Conservation (phyloP, 257 asterid species). For the Jacaranda mimosifolia region DNA sequence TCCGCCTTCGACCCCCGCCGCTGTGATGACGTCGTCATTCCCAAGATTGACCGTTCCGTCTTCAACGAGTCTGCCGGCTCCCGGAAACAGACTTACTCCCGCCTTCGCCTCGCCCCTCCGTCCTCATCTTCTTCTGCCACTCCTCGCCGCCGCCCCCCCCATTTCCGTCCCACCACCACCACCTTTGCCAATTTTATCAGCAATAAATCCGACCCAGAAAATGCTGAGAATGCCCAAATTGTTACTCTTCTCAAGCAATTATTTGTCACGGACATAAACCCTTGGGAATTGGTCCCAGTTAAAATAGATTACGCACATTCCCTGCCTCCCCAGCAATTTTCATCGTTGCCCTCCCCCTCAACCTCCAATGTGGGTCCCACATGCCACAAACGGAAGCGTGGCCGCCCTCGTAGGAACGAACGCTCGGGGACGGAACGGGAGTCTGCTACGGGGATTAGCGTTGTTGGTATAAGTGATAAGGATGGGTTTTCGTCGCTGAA, state of each 20-base stretch:
- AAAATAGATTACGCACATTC: constrained; percentile 58
- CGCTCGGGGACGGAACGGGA: neutral
- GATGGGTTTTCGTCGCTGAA: constrained; percentile 22
- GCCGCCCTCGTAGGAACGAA: constrained; percentile 54
- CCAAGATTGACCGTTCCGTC: constrained; percentile 82
- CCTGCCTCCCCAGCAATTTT: constrained; percentile 23
- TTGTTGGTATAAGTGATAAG: constrained; percentile 25
- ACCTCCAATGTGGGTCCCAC: constrained; percentile 38
- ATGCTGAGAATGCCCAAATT: constrained; percentile 59
- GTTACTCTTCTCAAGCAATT: constrained; percentile 63
- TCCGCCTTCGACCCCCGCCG: constrained; percentile 60
- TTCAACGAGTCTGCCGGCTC: constrained; percentile 95
- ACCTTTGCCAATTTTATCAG: constrained; percentile 1
- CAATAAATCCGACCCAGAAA: constrained; percentile 55
- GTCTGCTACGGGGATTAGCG: constrained; percentile 34
- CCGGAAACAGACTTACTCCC: constrained; percentile 91
- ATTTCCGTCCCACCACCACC: constrained; percentile 55
- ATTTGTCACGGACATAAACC: constrained; percentile 50
- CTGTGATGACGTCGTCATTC: constrained; percentile 74
- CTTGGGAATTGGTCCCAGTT: constrained; percentile 53
- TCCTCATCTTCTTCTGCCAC: constrained; percentile 49
- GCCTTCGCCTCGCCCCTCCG: constrained; percentile 86
- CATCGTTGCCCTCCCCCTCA: constrained; percentile 19
- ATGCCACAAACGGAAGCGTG: constrained; percentile 68
- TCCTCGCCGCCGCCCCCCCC: constrained; percentile 76